Percentiles rank a stretch among this genome's conserved stretches.
Evolutionary conservation across 164 flowering plant genomes (phyloP).

Genomic region (Macadamia tetraphylla): DNA sequence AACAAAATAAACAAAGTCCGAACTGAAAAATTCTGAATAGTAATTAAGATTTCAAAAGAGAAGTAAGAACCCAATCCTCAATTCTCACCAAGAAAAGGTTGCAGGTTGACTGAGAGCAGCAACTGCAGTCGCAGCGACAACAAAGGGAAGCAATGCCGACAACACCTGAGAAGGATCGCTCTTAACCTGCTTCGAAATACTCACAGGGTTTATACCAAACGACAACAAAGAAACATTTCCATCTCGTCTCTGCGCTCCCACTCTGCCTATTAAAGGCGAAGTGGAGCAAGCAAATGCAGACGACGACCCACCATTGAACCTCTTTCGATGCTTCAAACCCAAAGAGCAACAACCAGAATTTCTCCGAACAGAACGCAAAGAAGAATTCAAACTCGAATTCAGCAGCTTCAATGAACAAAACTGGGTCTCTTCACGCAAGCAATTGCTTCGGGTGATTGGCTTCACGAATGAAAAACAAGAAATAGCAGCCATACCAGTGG

Average conservation of each 20-base stretch:
- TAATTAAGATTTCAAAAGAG: background rate
- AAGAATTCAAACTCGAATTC: conserved; percentile 1
- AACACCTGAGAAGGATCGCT: conserved; percentile 55
- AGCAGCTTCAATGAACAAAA: background rate
- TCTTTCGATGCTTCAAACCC: conserved; percentile 7
- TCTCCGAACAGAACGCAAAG: too few species aligned
- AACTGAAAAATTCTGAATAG: background rate
- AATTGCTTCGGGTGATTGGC: background rate
- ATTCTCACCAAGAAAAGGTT: conserved; percentile 71
- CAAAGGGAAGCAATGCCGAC: conserved; percentile 80
- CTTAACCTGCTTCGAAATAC: conserved; percentile 16
- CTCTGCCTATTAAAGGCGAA: conserved; percentile 46
- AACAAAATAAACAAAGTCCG: too few species aligned
- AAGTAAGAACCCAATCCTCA: background rate
- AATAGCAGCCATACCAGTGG: conserved; percentile 5
- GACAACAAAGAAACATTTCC: conserved; percentile 55
- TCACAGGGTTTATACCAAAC: conserved; percentile 31
- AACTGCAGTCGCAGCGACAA: conserved; percentile 80
- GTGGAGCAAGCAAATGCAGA: conserved; percentile 44
- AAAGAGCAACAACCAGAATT: background rate
- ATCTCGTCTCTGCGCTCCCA: conserved; percentile 54
- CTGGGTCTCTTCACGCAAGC: background rate
- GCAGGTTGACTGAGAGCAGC: conserved; percentile 73
- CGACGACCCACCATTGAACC: conserved; percentile 15
- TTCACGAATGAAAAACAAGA: conserved; percentile 4